Evolutionary conservation across 2,329 filamentous ascomycete genomes (phyloP), one percentile per base, ranked within the genome.

Genomic region (Cordyceps sp.): DNA sequence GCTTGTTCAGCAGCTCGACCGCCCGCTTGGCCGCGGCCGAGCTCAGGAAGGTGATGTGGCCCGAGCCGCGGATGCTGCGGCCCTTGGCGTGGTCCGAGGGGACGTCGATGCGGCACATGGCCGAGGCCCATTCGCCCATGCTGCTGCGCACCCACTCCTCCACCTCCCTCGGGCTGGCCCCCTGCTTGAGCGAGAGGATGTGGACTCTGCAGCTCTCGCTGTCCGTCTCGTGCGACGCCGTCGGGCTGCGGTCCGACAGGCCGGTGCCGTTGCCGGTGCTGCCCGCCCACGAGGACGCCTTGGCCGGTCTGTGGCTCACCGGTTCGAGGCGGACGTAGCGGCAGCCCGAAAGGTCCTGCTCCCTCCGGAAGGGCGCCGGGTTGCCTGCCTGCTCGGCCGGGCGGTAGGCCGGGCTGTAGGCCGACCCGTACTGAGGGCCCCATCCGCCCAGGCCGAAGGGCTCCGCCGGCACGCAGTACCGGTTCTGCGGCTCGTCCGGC

Each of bases 131-230:
- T 9, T 39, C 33, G 3, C 44, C 43, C 26, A 49, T 39, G 25
- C 41, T 45, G 14, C 39, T 36, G 6, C 38, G 40, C 10, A 52
- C 40, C 51, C 51, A 54, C 9, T 30, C 34, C 15, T 34, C 41
- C 8, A 53, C 45, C 2, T 50, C 44, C 4, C 42, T 36, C 10
- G 36, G 31, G 13, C 26, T 30, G 15, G 39, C 39, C 17, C 42
- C 35, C 30, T 45, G 42, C 22, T 42, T 39, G 14, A 53, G 44
- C 12, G 42, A 42, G 6, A 43, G 42, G 16, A 53, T 36, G 19
- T 44, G 35, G 20, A 53, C 33, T 24, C 44, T 48, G 14, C 39
- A 37, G n/a, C 33, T 13, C 10, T 15, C 17, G 14, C 18, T 7
- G 5, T 23, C n/a, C 13, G 22, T n/a, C 7, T 31, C n/a, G 19